Base-by-base conservation (phyloP, 192 early-diverging fungal species). In the Umbelopsis vinacea region DNA sequence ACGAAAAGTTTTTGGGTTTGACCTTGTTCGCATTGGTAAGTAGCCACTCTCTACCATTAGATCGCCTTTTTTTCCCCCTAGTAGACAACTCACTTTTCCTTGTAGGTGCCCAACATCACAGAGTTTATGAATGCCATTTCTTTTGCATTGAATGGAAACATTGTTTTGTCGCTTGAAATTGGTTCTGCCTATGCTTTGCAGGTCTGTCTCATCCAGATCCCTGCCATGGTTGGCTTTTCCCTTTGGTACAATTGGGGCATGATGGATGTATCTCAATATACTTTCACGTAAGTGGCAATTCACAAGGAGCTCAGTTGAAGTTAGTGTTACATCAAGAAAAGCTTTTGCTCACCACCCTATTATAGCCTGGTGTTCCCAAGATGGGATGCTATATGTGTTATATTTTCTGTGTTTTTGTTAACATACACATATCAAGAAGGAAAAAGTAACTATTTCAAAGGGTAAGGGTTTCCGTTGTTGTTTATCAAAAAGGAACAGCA, bases 401-500 rank as follows among this genome's bases (percentile, higher is more conserved):
- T 81, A 26, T 81, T 81, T 40, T 81, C 79, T 5, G 89, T 92
- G 46, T 90, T 92, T 76, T 77, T 93, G 71, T 84, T 96, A 55
- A 95, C 94, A 12, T 97, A 97, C 73, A 91, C 96, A 19, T 97
- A 96, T 81, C 91, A 93, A 69, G 97, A 99, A 81, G 96, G 96
- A 74, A 97, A 93, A 80, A 84, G 89, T 54, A 97, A 99, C 82
- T 97, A 99, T 83, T 99, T 99, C 79, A 97, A 99, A 83, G 97
- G 96, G 19, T 81, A 79, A 63, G 57, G 29, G 1, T 63, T 12
- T 14, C n/a, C 6, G 6, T 43, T 43, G 40, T 43, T 50, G 48
- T 50, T 19, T 3, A 29, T 29, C 29, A 29, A 50, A 50, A 6
- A 50, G 19, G 19, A 19, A 1, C 48, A 21, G n/a, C 14, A 17